Evolutionary conservation across 176 grass and related monocot species (phyloP), one percentile per base, ranked within the genome.

Genomic region (Urochloa ruziziensis): DNA sequence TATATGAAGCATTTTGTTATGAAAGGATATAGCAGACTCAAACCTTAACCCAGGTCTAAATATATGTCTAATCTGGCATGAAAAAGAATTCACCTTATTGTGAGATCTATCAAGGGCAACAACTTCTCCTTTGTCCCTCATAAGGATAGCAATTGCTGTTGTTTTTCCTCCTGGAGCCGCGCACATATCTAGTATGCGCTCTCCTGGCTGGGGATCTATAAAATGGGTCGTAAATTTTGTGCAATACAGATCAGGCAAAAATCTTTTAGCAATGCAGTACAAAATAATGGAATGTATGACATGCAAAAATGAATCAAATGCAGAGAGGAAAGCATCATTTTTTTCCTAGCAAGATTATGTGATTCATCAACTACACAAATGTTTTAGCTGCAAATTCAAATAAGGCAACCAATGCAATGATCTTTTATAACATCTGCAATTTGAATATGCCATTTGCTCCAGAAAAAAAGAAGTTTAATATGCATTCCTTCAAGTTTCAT

Each of bases 71-170:
- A 73, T 84, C 47, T 82, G 62, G 25, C 14, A 80, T 46, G 54
- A 67, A 39, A 62, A 46, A 62, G 19, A 51, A 59, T 80, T 53
- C 82, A 98, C 96, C 89, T 98, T 98, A 86, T 98, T 98, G 84
- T 98, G 96, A 93, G 93, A 98, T 91, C 96, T 91, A 91, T 98
- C 96, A 82, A 90, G 87, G 64, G 96, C 96, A 88, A 98, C 17
- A 65, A 98, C 82, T 77, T 93, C 91, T 80, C 93, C 96, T 77
- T 87, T 64, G 80, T 98, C 93, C 72, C 39, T 88, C 96, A 98
- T 95, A 78, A 98, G 86, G 77, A 98, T 95, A 66, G 91, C 93
- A 88, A 98, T 93, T 52, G 92, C 96, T 73, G 96, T 98, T 74
- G 96, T 98, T 88, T 98, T 95, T 75, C 96, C 96, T 86, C 96